Conservation (phyloP, 2,329 filamentous ascomycete genomes). For the Aureobasidium sp. region DNA sequence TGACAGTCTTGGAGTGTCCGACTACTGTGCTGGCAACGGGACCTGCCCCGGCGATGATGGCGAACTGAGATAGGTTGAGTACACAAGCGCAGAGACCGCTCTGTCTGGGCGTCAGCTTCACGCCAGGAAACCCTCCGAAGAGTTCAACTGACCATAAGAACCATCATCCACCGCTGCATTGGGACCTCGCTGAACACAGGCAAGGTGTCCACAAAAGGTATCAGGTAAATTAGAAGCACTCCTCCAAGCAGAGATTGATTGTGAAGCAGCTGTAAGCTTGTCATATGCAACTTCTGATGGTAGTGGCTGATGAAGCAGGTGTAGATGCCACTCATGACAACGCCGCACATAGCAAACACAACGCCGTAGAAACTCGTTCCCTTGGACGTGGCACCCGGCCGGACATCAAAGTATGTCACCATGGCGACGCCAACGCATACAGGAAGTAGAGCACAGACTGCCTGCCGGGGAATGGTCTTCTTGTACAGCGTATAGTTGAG, state of each 20-base stretch:
- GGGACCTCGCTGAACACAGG: conserved; percentile 50
- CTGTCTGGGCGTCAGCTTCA: conserved; percentile 30
- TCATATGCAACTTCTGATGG: conserved; percentile 58
- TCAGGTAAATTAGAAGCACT: conserved; percentile 57
- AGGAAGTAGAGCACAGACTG: conserved; percentile 49
- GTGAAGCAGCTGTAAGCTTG: conserved; percentile 62
- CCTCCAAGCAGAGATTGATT: conserved; percentile 60
- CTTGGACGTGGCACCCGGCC: conserved; percentile 35
- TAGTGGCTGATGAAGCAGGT: conserved; percentile 63
- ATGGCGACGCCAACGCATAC: conserved; percentile 59
- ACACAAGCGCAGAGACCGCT: conserved; percentile 57
- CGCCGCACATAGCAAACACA: conserved; percentile 56
- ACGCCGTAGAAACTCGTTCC: conserved; percentile 55
- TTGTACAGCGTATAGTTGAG: conserved; percentile 59
- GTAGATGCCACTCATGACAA: conserved; percentile 60
- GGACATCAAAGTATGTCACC: conserved; percentile 63
- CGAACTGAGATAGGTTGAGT: conserved; percentile 47
- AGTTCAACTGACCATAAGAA: conserved; percentile 45
- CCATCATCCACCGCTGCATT: conserved; percentile 36
- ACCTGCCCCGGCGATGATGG: conserved; percentile 30
- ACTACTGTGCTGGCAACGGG: conserved; percentile 31
- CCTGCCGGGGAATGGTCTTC: conserved; percentile 48
- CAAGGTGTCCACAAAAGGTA: conserved; percentile 59
- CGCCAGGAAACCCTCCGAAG: not conserved
- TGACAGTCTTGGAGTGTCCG: conserved; percentile 31